Evolutionary conservation across 257 asterid genomes (phyloP).

Genomic region (Solanum etuberosum): DNA sequence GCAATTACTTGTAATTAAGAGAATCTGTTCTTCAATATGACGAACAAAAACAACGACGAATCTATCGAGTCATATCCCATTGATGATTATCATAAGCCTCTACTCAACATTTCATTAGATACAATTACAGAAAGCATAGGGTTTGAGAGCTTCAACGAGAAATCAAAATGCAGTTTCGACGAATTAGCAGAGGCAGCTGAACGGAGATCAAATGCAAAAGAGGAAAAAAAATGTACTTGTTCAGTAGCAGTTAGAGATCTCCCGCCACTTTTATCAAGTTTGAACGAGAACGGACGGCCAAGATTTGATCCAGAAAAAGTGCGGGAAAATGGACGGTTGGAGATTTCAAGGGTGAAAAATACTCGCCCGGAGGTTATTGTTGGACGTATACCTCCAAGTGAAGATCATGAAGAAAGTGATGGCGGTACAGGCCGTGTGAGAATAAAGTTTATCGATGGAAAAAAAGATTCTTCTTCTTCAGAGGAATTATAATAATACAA

Average conservation of each 20-base stretch:
- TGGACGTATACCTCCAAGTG: background rate
- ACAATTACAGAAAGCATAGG: conserved; percentile 7
- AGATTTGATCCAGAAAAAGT: background rate
- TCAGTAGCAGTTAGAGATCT: background rate
- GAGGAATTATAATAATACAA: background rate
- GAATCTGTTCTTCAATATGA: background rate
- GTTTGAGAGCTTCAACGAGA: conserved; percentile 2
- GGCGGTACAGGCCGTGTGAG: background rate
- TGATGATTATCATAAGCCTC: background rate
- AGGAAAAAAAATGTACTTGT: background rate
- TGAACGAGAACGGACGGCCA: conserved; percentile 2
- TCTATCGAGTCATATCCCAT: background rate
- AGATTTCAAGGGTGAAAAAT: background rate
- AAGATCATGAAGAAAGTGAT: background rate
- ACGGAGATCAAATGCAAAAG: background rate
- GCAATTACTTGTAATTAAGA: too few species aligned
- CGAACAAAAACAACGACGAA: background rate
- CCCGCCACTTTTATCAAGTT: conserved; percentile 5
- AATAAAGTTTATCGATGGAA: background rate
- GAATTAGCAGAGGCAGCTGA: background rate
- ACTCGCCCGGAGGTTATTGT: background rate
- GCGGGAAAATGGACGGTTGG: conserved; percentile 4
- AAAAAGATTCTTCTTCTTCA: background rate
- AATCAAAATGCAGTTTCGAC: background rate
- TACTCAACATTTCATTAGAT: background rate